phyloP scores from a whole-genome alignment of 2,329 filamentous ascomycete genomes.

The Periconia macrospinosa region DNA sequence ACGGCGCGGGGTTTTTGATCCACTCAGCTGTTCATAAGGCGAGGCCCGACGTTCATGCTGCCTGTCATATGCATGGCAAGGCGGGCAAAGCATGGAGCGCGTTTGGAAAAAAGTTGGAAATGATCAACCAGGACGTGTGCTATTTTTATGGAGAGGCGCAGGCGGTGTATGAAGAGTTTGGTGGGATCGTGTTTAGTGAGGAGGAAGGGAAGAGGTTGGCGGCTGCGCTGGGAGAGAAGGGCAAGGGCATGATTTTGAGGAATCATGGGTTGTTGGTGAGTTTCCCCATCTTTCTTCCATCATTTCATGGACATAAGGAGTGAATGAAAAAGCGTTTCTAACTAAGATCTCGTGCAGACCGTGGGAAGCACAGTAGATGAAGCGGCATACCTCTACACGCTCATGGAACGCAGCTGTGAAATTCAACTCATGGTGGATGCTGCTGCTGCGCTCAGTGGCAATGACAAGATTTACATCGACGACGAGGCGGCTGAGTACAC shows the following conservation, averaged over 20 bases:
- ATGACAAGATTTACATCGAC: constrained; percentile 57
- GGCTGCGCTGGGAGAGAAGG: constrained; percentile 62
- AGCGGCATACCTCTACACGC: constrained; percentile 69
- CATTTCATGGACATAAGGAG: too few species aligned
- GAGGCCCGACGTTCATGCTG: constrained; percentile 65
- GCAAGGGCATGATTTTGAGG: constrained; percentile 64
- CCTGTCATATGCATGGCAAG: constrained; percentile 69
- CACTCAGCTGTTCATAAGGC: constrained; percentile 70
- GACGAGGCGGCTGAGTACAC: constrained; percentile 60
- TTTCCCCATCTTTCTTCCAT: neutral
- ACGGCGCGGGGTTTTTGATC: constrained; percentile 70
- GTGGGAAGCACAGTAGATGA: constrained; percentile 74
- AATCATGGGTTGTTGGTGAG: constrained; percentile 68
- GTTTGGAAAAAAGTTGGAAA: constrained; percentile 67
- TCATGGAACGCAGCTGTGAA: constrained; percentile 69
- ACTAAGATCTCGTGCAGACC: constrained; percentile 44
- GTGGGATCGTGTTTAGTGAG: constrained; percentile 63
- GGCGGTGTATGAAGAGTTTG: constrained; percentile 66
- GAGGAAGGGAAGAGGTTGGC: constrained; percentile 69
- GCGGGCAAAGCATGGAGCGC: constrained; percentile 69
- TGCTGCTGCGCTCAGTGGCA: constrained; percentile 60
- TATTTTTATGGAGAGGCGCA: constrained; percentile 66
- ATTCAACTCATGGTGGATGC: constrained; percentile 71
- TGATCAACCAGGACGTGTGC: constrained; percentile 70
- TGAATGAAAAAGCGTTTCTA: neutral